These are phyloP conservation scores for Aspergillus pseudoglaucus DNA, from an alignment of 2,329 filamentous ascomycete species.

Conservation along the genomic window DNA sequence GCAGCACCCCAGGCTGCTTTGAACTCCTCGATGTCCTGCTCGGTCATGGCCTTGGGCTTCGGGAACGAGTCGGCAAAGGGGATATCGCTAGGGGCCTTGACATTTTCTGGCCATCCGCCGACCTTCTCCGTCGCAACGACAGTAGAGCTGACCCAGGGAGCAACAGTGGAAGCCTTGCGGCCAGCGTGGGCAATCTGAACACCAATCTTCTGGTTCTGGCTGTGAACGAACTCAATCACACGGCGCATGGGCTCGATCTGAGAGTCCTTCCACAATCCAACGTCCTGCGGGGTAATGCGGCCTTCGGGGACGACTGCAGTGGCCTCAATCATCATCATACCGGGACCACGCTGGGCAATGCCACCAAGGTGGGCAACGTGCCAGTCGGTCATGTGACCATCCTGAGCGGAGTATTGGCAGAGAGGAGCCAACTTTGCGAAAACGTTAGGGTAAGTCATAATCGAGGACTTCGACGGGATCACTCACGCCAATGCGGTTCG, in stretches of 20 bases:
- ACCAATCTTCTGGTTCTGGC: constrained; percentile 67
- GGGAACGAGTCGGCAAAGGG: constrained; percentile 58
- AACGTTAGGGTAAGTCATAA: neutral
- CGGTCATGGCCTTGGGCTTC: constrained; percentile 60
- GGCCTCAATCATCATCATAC: constrained; percentile 70
- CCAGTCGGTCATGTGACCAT: constrained; percentile 72
- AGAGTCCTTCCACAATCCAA: constrained; percentile 73
- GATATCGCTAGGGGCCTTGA: constrained; percentile 53
- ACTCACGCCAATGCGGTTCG: constrained; percentile 57
- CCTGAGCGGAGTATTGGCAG: constrained; percentile 61
- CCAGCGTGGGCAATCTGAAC: constrained; percentile 81
- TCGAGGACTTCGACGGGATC: neutral
- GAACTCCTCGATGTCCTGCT: constrained; percentile 59
- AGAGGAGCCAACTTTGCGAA: constrained; percentile 40
- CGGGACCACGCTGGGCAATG: constrained; percentile 68
- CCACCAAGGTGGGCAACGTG: constrained; percentile 80
- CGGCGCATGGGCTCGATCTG: constrained; percentile 65
- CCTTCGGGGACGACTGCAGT: constrained; percentile 69
- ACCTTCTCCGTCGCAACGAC: constrained; percentile 43
- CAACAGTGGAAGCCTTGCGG: constrained; percentile 53
- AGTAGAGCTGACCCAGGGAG: constrained; percentile 39
- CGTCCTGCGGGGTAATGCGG: constrained; percentile 62
- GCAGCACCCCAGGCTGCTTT: constrained; percentile 57
- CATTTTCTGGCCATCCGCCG: constrained; percentile 51
- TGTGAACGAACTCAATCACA: constrained; percentile 72